Evolutionary conservation across 257 asterid genomes (phyloP), one percentile per base, ranked within the genome.

Genomic region (Capsicum pubescens): DNA sequence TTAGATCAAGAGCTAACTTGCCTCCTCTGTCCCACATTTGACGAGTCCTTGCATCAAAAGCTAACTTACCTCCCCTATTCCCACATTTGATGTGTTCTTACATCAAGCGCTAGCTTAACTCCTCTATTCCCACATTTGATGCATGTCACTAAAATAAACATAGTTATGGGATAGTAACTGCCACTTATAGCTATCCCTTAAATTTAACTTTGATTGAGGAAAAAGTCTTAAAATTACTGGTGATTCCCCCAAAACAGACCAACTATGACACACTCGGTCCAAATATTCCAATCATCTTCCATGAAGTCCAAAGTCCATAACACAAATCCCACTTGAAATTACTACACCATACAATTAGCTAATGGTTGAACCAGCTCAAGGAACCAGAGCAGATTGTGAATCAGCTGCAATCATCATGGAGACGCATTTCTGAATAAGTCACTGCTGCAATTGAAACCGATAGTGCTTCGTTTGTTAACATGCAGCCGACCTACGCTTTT

Each of bases 291-390:
- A 77, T 77, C 16, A 54, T 77, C 8, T 77, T 32, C 64, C 82
- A 54, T 77, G 21, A 77, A 77, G 50, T 44, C 77, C 79, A 77
- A 80, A 36, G n/a, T 36, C 79, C 19, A 71, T 15, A 69, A 5
- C 16, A 7, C 48, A 58, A 85, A 84, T 52, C 63, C 78, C 84
- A 84, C 89, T 81, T 82, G 87, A 80, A 82, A 60, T 50, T 57
- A 64, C 82, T 86, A 79, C 72, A 78, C 82, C 85, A 19, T 54
- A 86, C 59, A 32, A 84, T 61, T n/a, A 58, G 84, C 10, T 2
- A 26, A 58, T 71, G 76, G 88, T 80, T 69, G 83, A 60, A 82
- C 52, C 4, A 85, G 79, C 55, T 79, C 84, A 52, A 78, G 58
- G 79, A 44, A 59, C 9, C 81, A 67, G 79, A 35, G 55, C 80